These are phyloP conservation scores for Rosa chinensis DNA, from an alignment of 306 rosid genomes.

Conservation along the genomic window DNA sequence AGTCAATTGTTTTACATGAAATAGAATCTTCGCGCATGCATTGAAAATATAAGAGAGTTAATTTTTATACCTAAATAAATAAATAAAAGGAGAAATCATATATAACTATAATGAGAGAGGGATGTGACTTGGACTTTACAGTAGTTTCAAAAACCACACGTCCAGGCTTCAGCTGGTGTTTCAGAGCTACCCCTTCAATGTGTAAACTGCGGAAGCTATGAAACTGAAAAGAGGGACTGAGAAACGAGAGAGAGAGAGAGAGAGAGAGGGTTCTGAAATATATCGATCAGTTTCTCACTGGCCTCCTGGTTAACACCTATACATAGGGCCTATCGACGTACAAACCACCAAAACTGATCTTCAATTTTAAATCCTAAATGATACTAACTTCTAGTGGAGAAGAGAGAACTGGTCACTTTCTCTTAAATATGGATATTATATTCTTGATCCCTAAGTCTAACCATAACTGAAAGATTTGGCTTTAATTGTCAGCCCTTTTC, in stretches of 20 bases:
- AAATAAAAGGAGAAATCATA: not conserved
- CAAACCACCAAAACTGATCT: slow-evolving; percentile 4
- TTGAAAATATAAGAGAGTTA: not conserved
- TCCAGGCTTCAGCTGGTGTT: not conserved
- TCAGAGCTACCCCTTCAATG: not conserved
- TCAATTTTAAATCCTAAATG: not conserved
- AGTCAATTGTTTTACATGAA: not conserved
- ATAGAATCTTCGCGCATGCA: not conserved
- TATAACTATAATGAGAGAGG: not conserved
- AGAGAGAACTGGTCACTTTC: not conserved
- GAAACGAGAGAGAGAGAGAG: not conserved
- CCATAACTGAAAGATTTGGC: too few relatives aligned
- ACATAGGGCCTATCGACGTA: not conserved
- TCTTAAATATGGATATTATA: not conserved
- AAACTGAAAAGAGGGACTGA: not conserved
- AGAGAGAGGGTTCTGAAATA: not conserved
- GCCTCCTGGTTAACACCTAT: not conserved
- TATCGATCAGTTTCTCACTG: not conserved
- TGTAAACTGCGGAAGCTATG: not conserved
- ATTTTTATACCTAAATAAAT: not conserved
- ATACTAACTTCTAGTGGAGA: not conserved
- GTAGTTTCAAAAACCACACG: not conserved
- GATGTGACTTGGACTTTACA: not conserved
- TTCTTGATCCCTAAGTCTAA: not conserved
- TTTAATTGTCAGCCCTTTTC: too few relatives aligned